A percentile compares a stretch with the other conserved stretches of the same genome.
Evolutionary conservation across 192 early-diverging fungal species (phyloP).

Genomic region (Umbelopsis ramanniana): DNA sequence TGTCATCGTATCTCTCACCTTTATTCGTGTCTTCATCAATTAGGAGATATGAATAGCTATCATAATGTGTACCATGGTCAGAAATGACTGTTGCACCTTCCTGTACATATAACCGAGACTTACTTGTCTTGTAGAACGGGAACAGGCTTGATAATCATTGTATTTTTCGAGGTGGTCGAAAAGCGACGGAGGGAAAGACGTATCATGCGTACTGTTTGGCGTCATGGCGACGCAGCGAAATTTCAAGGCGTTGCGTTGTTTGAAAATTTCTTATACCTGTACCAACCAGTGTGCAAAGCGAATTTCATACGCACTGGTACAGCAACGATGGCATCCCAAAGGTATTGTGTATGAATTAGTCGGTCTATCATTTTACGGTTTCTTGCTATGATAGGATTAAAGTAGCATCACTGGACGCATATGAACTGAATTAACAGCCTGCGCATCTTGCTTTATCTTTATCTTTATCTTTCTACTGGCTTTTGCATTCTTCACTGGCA

Average conservation of each 20-base stretch:
- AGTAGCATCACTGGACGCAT: too few species aligned
- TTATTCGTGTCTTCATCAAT: constrained; percentile 37
- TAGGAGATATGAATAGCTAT: constrained; percentile 43
- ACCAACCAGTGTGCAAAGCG: too few species aligned
- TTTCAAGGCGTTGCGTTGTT: neutral
- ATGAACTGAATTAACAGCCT: too few species aligned
- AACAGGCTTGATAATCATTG: constrained; percentile 40
- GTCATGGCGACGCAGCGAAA: neutral
- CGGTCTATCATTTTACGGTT: too few species aligned
- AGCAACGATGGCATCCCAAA: too few species aligned
- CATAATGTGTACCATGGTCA: neutral
- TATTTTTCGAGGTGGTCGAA: neutral
- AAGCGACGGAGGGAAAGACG: constrained; percentile 6
- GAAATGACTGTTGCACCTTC: neutral
- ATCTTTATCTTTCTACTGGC: too few species aligned
- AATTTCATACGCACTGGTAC: too few species aligned
- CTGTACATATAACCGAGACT: neutral
- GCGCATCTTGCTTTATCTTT: too few species aligned
- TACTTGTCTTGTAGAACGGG: constrained; percentile 45
- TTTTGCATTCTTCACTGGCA: too few species aligned
- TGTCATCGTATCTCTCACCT: constrained; percentile 7
- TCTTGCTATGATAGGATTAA: too few species aligned
- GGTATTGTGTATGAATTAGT: too few species aligned
- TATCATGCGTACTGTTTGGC: neutral
- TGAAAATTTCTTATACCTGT: too few species aligned